Evolutionary conservation across 768 basidiomycete genomes (phyloP).

Genomic region (Boletus rubescentipes): DNA sequence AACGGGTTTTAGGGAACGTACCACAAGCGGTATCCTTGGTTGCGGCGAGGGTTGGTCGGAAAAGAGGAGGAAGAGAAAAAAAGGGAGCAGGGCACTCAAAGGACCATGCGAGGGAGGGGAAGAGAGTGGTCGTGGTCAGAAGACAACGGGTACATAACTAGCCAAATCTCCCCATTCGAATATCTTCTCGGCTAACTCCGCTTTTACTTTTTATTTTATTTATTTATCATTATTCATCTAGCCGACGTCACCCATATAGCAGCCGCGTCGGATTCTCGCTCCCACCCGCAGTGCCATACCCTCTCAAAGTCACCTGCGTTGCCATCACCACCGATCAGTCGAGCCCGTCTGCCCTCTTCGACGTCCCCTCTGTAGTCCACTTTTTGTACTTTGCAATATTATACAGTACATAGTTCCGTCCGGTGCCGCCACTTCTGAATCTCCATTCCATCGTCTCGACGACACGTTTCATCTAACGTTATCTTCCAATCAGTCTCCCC

Average conservation of each 20-base stretch:
- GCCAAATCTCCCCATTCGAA: constrained; percentile 16
- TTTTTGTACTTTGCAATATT: background rate
- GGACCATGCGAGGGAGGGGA: constrained; percentile 34
- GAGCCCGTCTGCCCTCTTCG: too few relatives aligned
- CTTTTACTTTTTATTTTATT: constrained; percentile 11
- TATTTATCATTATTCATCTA: constrained; percentile 25
- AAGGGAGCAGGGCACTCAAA: constrained; percentile 31
- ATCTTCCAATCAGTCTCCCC: background rate
- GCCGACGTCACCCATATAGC: constrained; percentile 26
- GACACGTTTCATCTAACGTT: constrained; percentile 4
- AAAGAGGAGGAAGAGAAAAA: constrained; percentile 29
- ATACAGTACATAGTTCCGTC: constrained; percentile 14
- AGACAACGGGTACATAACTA: constrained; percentile 32
- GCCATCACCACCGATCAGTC: constrained; percentile 10
- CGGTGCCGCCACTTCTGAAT: constrained; percentile 7
- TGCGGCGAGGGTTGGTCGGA: constrained; percentile 46
- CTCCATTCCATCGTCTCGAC: background rate
- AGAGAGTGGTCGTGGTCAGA: constrained; percentile 27
- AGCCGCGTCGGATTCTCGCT: constrained; percentile 7
- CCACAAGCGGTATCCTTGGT: constrained; percentile 55
- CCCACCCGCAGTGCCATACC: constrained; percentile 14
- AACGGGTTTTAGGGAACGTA: constrained; percentile 19
- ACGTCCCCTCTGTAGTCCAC: too few relatives aligned
- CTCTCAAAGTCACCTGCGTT: background rate
- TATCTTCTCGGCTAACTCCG: constrained; percentile 31